Percentiles rank a stretch among this genome's conserved stretches.
Conservation (phyloP, 441 rosid genomes). For the Gossypium schwendimanii region DNA sequence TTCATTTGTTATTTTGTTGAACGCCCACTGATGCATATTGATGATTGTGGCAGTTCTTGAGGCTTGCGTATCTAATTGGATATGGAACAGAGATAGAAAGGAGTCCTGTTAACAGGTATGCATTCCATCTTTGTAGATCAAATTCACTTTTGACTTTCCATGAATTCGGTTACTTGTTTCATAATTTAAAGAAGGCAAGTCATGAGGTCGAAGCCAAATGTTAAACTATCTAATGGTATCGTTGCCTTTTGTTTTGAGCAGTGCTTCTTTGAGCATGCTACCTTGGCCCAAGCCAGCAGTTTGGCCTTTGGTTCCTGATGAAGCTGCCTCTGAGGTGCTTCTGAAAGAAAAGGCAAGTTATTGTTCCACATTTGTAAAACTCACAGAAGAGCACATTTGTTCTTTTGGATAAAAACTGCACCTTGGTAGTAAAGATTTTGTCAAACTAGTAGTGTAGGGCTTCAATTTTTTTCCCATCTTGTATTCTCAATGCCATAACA, state of each 20-base stretch:
- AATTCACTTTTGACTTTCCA: constrained; percentile 5
- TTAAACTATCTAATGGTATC: background rate
- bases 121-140: constrained; percentile 6
- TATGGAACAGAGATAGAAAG: constrained; percentile 84
- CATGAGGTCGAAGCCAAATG: background rate
- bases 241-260: constrained; percentile 34
- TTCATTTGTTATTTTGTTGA: constrained; percentile 5
- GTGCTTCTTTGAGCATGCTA: constrained; percentile 97
- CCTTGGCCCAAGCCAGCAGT: constrained; percentile 96
- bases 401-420: background rate
- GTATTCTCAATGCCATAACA: background rate
- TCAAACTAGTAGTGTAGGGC: background rate
- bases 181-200: background rate
- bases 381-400: background rate
- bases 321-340: constrained; percentile 80
- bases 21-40: constrained; percentile 18
- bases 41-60: constrained; percentile 75
- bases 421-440: background rate
- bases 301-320: constrained; percentile 90
- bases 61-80: constrained; percentile 93
- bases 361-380: constrained; percentile 7
- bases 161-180: constrained; percentile 10
- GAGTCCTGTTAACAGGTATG: constrained; percentile 91
- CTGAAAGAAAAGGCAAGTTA: constrained; percentile 86
- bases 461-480: background rate